Conservation (phyloP, 192 early-diverging fungal species). For the Linderina pennispora region DNA sequence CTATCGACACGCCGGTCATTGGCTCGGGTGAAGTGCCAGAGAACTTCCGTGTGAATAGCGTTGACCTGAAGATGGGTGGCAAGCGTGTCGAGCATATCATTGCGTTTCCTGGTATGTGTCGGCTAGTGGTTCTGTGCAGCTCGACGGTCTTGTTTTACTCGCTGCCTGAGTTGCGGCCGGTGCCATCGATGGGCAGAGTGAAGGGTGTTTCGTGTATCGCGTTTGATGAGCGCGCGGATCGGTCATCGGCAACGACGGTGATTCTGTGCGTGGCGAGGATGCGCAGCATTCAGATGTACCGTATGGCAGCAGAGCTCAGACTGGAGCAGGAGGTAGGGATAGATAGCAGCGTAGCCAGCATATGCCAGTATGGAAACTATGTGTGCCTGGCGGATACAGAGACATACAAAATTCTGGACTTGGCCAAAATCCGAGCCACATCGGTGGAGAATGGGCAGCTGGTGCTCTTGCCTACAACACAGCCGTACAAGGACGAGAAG, state of each 20-base stretch:
- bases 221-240: slow-evolving; percentile 30
- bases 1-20: slow-evolving; percentile 9
- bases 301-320: slow-evolving; percentile 16
- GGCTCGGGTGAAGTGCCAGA: slow-evolving; percentile 8
- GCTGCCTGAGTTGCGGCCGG: slow-evolving; percentile 20
- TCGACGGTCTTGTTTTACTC: slow-evolving; percentile 20
- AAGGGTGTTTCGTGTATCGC: slow-evolving; percentile 36
- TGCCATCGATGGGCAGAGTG: slow-evolving; percentile 11
- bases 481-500: slow-evolving; percentile 24
- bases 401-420: slow-evolving; percentile 39
- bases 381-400: slow-evolving; percentile 42
- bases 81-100: slow-evolving; percentile 39
- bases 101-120: slow-evolving; percentile 21
- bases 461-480: slow-evolving; percentile 37
- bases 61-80: slow-evolving; percentile 19
- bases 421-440: slow-evolving; percentile 17
- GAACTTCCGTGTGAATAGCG: slow-evolving; percentile 6
- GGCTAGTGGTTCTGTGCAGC: slow-evolving; percentile 34
- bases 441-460: slow-evolving; percentile 16
- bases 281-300: slow-evolving; percentile 30
- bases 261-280: slow-evolving; percentile 35
- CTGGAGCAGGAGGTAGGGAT: slow-evolving; percentile 33
- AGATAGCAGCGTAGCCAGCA: slow-evolving; percentile 23
- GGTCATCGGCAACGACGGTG: slow-evolving; percentile 2
- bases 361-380: slow-evolving; percentile 39